These are phyloP conservation scores for Pichia nakasei DNA, from an alignment of 805 yeast genomes.

Conservation along the genomic window DNA sequence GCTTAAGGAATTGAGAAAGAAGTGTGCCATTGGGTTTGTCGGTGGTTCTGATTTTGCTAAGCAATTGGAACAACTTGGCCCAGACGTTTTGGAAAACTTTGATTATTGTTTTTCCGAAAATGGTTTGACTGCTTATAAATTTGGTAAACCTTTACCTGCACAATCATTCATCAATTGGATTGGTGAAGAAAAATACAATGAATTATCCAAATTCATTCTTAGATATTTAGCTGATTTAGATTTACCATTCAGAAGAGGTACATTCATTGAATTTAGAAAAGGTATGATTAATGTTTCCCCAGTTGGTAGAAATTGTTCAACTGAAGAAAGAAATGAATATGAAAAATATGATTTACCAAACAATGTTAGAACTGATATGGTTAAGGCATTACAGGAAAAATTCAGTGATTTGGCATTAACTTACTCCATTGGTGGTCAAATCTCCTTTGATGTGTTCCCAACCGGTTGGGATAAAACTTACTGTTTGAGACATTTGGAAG, in stretches of 20 bases:
- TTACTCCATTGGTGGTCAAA: constrained; percentile 98
- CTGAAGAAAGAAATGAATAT: constrained; percentile 85
- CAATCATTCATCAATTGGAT: constrained; percentile 94
- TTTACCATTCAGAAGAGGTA: constrained; percentile 96
- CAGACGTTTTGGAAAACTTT: constrained; percentile 64
- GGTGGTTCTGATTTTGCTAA: constrained; percentile 94
- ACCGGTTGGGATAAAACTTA: constrained; percentile 99
- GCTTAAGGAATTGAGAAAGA: constrained; percentile 71
- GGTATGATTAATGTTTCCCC: constrained; percentile 99
- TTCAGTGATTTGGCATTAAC: constrained; percentile 83
- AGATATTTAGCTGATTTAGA: constrained; percentile 79
- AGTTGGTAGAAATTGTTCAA: constrained; percentile 95
- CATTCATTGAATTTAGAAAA: constrained; percentile 97
- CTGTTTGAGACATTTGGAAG: constrained; percentile 84
- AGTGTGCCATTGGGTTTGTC: constrained; percentile 92
- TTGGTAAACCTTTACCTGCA: constrained; percentile 79
- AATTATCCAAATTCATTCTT: constrained; percentile 76
- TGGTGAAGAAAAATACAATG: constrained; percentile 91
- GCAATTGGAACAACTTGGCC: constrained; percentile 94
- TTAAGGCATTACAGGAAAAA: constrained; percentile 69
- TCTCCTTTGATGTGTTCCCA: constrained; percentile 98
- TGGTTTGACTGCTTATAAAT: constrained; percentile 95
- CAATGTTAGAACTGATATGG: constrained; percentile 79
- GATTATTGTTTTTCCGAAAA: constrained; percentile 97
- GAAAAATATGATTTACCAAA: constrained; percentile 76